Evolutionary conservation across 1,284 basidiomycete genomes (phyloP).

Genomic region (Peniophora sp.): DNA sequence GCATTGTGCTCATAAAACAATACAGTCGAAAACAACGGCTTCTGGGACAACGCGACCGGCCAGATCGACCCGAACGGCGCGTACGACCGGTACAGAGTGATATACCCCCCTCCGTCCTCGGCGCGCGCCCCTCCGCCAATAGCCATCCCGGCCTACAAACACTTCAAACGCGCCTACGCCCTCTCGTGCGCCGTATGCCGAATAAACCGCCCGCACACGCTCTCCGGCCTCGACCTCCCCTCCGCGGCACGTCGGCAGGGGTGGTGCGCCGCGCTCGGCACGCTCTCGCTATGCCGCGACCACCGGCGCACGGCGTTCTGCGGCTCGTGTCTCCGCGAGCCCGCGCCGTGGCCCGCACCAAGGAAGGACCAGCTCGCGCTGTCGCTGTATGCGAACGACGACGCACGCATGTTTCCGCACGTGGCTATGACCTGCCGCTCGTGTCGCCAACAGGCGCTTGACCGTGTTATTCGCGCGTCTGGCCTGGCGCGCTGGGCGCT

Average conservation of each 20-base stretch:
- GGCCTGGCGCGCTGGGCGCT: conserved; percentile 39
- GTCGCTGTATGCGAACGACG: conserved; percentile 59
- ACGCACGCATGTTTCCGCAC: conserved; percentile 56
- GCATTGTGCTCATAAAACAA: conserved; percentile 5
- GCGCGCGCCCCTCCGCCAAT: conserved; percentile 15
- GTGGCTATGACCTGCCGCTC: conserved; percentile 57
- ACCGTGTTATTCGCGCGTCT: conserved; percentile 41
- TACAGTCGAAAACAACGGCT: conserved; percentile 47
- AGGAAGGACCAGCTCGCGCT: conserved; percentile 27
- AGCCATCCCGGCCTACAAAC: conserved; percentile 30
- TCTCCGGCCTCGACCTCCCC: conserved; percentile 34
- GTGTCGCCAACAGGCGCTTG: conserved; percentile 56
- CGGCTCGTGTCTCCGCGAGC: conserved; percentile 60
- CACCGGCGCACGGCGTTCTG: conserved; percentile 56
- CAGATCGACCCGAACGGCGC: conserved; percentile 46
- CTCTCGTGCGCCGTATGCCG: conserved; percentile 60
- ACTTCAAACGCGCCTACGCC: conserved; percentile 33
- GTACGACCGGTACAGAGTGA: conserved; percentile 24
- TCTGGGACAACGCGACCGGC: conserved; percentile 49
- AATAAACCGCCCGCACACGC: conserved; percentile 48
- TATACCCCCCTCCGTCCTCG: conserved; percentile 19
- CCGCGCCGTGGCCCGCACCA: conserved; percentile 34
- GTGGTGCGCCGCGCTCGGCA: conserved; percentile 32
- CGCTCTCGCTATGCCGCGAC: conserved; percentile 50
- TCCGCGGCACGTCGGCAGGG: conserved; percentile 34